phyloP scores from a whole-genome alignment of 306 rosid species.

The Inga laurina region DNA sequence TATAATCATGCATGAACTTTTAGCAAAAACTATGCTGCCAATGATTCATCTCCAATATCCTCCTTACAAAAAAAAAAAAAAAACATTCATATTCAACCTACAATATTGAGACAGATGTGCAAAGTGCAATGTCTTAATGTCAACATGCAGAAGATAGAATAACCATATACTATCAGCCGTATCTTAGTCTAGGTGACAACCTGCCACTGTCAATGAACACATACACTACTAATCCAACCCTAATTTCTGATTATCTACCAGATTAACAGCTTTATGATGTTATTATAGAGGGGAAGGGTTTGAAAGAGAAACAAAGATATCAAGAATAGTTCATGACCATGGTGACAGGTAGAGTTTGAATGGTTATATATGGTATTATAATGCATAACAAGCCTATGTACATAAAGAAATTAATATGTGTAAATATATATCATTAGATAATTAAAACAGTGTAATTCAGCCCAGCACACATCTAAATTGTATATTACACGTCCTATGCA shows the following conservation, averaged over 20 bases:
- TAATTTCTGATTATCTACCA: not conserved
- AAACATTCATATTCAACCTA: slow-evolving; percentile 24
- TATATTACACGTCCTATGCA: slow-evolving; percentile 11
- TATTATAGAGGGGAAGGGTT: not conserved
- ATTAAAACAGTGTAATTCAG: not conserved
- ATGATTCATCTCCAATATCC: slow-evolving; percentile 10
- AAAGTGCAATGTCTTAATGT: not conserved
- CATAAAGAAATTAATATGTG: slow-evolving; percentile 17
- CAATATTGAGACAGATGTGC: not conserved
- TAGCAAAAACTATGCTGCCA: slow-evolving; percentile 6
- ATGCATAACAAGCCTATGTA: not conserved
- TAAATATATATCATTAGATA: slow-evolving; percentile 15
- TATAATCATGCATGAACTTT: not conserved
- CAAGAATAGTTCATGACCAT: not conserved
- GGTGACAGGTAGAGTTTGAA: not conserved
- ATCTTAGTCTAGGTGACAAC: not conserved
- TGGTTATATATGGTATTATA: slow-evolving; percentile 6
- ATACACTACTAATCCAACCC: not conserved
- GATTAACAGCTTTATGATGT: slow-evolving; percentile 14
- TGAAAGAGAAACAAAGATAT: not conserved
- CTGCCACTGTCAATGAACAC: not conserved
- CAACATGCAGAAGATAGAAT: not conserved
- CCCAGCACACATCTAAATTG: slow-evolving; percentile 14
- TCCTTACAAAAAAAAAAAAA: slow-evolving; percentile 12
- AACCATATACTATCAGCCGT: not conserved